Base-by-base conservation (phyloP, 2,329 filamentous ascomycete genomes). In the Mycosphaerelloides madeirae region DNA sequence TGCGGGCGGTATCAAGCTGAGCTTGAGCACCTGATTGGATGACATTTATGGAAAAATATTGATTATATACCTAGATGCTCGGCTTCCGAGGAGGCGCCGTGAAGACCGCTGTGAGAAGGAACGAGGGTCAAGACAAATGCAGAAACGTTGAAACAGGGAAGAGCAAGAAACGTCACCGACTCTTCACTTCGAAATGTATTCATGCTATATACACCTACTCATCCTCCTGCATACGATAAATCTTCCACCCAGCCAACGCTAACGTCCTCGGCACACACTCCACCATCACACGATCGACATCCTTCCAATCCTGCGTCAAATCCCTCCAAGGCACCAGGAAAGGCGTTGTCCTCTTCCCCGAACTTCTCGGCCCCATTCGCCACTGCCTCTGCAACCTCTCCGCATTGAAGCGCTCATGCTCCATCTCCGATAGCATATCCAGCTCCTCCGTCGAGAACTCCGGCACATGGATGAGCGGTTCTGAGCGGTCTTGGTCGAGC, bases 271-370 rank as follows among this genome's bases (percentile, higher is more conserved):
- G 61, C 16, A 64, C 61, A 39, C 60, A 63, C 43, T 64, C 60
- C 19, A 65, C 63, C 62, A 64, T 65, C 6, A 64, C 63, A 2
- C 60, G 50, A 57, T 65, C 63, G 3, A 65, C 60, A 39, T 63
- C 60, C 41, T 58, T 60, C 61, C 60, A 63, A 35, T 62, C 58
- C 51, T 63, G 55, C 25, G 56, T 59, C 22, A 65, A 37, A 49
- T 65, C 63, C 37, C 58, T 46, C 61, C 62, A 65, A 8, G 63
- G 63, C 9, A 64, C 58, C 18, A 65, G 29, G 46, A 64, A 65
- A 12, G 63, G 63, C 37, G 62, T 65, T 5, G 56, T 60, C 35
- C 60, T 45, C 54, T 65, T 58, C 33, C 56, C 58, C 20, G 53
- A 55, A 31, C 58, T 60, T 29, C 63, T 37, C 4, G 60, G 58